These are phyloP conservation scores for Umbelopsis ramanniana DNA, from an alignment of 192 early-diverging fungal genomes.

Conservation along the genomic window DNA sequence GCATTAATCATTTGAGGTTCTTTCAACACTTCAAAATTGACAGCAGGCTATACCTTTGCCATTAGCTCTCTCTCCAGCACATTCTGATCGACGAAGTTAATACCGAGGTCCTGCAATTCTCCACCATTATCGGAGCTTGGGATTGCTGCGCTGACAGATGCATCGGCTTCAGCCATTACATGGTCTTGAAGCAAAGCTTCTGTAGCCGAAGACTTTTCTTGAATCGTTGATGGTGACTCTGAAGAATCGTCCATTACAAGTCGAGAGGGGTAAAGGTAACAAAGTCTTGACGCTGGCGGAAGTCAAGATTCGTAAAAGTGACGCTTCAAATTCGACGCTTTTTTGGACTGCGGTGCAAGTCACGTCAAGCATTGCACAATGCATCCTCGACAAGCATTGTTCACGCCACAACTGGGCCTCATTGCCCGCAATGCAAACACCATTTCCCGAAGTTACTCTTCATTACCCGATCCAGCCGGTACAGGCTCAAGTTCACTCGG, in stretches of 20 bases:
- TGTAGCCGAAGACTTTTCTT: not conserved
- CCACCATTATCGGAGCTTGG: constrained; percentile 14
- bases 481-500: constrained; percentile 24
- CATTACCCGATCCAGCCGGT: not conserved
- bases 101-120: constrained; percentile 38
- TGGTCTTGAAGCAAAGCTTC: not conserved
- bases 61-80: constrained; percentile 70
- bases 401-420: not conserved
- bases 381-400: constrained; percentile 18
- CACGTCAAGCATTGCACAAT: not conserved
- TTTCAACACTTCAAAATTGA: not conserved
- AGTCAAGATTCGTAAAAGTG: not conserved
- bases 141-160: not conserved
- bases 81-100: constrained; percentile 63
- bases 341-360: constrained; percentile 11
- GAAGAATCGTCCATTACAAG: not conserved
- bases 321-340: constrained; percentile 12
- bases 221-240: not conserved
- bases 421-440: not conserved
- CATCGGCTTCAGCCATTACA: not conserved
- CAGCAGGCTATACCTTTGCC: constrained; percentile 45
- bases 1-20: not conserved
- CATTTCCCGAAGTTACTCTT: not conserved
- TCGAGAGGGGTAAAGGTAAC: not conserved
- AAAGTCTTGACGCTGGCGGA: no score